These are phyloP conservation scores for Globisporangium cystogenes DNA, from an alignment of 352 stramenopile genomes.

Conservation along the genomic window DNA sequence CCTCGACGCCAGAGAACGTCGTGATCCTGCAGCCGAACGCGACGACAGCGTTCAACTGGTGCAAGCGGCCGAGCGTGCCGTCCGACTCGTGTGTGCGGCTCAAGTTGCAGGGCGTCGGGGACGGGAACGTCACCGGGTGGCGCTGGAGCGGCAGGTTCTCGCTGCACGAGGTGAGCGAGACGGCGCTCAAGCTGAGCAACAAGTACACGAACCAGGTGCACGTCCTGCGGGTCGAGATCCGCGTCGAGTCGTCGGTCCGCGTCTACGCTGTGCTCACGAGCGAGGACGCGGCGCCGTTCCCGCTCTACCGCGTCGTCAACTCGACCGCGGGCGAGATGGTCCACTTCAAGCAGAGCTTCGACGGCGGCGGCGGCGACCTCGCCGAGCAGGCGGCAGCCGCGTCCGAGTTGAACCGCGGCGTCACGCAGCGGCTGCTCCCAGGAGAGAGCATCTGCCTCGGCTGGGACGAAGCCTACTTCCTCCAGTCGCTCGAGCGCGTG, in stretches of 20 bases:
- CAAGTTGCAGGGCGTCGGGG: constrained; percentile 31
- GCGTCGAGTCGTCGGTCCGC: constrained; percentile 61
- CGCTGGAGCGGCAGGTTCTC: constrained; percentile 81
- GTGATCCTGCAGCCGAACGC: constrained; percentile 22
- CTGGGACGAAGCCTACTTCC: constrained; percentile 82
- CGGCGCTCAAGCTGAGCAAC: constrained; percentile 82
- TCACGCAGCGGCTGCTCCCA: constrained; percentile 64
- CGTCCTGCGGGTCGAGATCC: constrained; percentile 77
- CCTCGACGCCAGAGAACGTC: constrained; percentile 12
- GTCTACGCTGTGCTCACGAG: constrained; percentile 71
- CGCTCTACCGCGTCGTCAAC: constrained; percentile 81
- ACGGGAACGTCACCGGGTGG: constrained; percentile 36
- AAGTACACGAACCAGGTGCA: constrained; percentile 70
- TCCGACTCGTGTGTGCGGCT: constrained; percentile 60
- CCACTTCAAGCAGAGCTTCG: constrained; percentile 80
- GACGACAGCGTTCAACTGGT: constrained; percentile 69
- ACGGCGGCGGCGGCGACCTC: constrained; percentile 34
- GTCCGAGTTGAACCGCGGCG: constrained; percentile 47
- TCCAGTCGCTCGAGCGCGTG: constrained; percentile 59
- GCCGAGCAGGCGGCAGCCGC: constrained; percentile 37
- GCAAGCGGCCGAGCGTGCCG: constrained; percentile 34
- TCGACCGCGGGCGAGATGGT: constrained; percentile 59
- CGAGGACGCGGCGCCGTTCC: constrained; percentile 56
- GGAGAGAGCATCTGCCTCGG: constrained; percentile 72
- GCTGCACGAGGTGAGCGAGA: constrained; percentile 80